Conservation (phyloP, 306 rosid genomes). For the Sicyos edulis region DNA sequence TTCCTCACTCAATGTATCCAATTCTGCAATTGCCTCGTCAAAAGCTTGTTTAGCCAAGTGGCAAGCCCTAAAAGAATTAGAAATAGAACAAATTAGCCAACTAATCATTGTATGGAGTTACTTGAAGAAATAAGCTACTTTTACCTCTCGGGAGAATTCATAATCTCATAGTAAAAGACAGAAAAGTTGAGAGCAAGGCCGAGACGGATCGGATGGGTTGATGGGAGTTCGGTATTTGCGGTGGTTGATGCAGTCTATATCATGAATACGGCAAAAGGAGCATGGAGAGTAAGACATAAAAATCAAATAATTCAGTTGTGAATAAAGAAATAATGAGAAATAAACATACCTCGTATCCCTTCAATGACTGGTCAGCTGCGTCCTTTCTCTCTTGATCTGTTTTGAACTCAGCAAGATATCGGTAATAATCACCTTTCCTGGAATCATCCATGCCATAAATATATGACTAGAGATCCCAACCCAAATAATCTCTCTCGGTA, state of each 20-base stretch:
- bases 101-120: constrained; percentile 11
- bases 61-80: constrained; percentile 46
- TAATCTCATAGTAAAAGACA: constrained; percentile 68
- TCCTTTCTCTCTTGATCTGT: constrained; percentile 46
- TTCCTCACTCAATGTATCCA: constrained; percentile 77
- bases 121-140: constrained; percentile 20
- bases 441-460: constrained; percentile 3
- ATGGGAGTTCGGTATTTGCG: constrained; percentile 65
- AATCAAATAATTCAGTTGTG: constrained; percentile 19
- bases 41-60: constrained; percentile 80
- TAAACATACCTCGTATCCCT: constrained; percentile 34
- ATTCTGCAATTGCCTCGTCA: constrained; percentile 78
- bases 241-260: constrained; percentile 62
- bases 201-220: constrained; percentile 73
- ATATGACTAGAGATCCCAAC: background rate
- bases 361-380: constrained; percentile 46
- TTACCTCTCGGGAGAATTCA: constrained; percentile 74
- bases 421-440: constrained; percentile 49
- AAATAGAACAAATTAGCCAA: constrained; percentile 25
- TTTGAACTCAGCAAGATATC: constrained; percentile 51
- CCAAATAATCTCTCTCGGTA: background rate
- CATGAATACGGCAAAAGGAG: constrained; percentile 22
- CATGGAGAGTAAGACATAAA: constrained; percentile 18
- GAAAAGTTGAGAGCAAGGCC: constrained; percentile 79
- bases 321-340: constrained; percentile 21